Conservation (phyloP, 2,329 filamentous ascomycete species). For the Aspergillus piperis region DNA sequence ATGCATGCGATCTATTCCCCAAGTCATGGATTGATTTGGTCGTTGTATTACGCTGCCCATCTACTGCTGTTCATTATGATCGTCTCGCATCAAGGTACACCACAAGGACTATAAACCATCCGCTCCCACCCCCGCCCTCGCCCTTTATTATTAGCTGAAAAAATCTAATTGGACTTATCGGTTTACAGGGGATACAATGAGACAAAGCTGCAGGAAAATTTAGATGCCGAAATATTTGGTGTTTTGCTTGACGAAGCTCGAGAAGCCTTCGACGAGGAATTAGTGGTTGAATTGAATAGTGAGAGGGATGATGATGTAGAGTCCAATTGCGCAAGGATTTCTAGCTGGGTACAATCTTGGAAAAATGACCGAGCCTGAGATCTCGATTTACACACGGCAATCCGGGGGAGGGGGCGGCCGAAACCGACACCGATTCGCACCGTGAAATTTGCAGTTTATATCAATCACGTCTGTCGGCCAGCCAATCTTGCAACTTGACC, state of each 20-base stretch:
- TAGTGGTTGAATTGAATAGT: constrained; percentile 85
- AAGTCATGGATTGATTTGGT: constrained; percentile 93
- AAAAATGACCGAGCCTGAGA: constrained; percentile 54
- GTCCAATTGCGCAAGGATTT: constrained; percentile 79
- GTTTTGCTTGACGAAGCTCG: constrained; percentile 86
- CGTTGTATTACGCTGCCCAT: constrained; percentile 77
- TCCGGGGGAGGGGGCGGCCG: neutral
- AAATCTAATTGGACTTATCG: constrained; percentile 9
- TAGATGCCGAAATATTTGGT: constrained; percentile 97
- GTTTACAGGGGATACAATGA: constrained; percentile 71
- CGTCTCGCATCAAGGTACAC: constrained; percentile 69
- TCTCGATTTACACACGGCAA: neutral
- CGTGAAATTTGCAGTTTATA: neutral
- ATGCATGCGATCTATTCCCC: constrained; percentile 94
- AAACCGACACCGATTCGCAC: neutral
- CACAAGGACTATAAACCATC: neutral
- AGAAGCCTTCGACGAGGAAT: constrained; percentile 81
- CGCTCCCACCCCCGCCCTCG: neutral
- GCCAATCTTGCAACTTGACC: constrained; percentile 80
- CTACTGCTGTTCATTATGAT: constrained; percentile 81
- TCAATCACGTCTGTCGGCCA: constrained; percentile 51
- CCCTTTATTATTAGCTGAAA: neutral
- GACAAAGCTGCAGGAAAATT: constrained; percentile 88
- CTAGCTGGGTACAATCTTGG: constrained; percentile 81
- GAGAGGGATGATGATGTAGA: constrained; percentile 84